Evolutionary conservation across 208 protist genomes (phyloP), one percentile per base, ranked within the genome.

Genomic region (Entamoeba dispar): DNA sequence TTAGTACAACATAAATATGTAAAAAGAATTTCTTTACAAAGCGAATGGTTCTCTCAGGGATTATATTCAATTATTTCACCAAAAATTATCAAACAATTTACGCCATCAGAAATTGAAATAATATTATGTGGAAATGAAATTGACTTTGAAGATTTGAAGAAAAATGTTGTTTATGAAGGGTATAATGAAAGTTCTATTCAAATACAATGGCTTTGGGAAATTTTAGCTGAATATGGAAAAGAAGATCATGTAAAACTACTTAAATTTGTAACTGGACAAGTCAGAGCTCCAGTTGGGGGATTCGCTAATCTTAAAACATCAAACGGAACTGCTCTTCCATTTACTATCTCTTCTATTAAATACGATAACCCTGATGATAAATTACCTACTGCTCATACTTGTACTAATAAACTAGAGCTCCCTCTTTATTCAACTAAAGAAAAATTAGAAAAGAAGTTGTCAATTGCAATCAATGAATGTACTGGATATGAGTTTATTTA

Each of bases 1-100:
- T 96, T 96, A 47, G 92, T 96, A 10, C 52, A 97, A 31, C 96
- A 95, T 50, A 49, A 95, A 95, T 38, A 94, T 97, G 27, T 86
- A 3, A 91, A 19, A 55, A 22, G 22, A 93, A 93, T 93, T 93
- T 49, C 4, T 51, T 50, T 8, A 43, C 19, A 50, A 52, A 5
- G 27, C 15, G 31, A 8, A 47, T 4, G 55, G 50, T 22, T 93
- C 50, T 90, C 10, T 6, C 10, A 27, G 1, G 92, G 49, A 86
- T 49, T 93, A 22, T 49, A 31, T 38, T 31, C 8, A 34, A 34
- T 86, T 34, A 2, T 86, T 34, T 10, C 14, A 12, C 14, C 0
- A 10, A 31, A 19, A 34, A 17, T 5, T 90, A 3, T 86, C 0
- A 86, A 27, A 12, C 19, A 38, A 38, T 86, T 86, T 34, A 38